phyloP scores from a whole-genome alignment of 2,329 filamentous ascomycete genomes.

The Claviceps monticola region DNA sequence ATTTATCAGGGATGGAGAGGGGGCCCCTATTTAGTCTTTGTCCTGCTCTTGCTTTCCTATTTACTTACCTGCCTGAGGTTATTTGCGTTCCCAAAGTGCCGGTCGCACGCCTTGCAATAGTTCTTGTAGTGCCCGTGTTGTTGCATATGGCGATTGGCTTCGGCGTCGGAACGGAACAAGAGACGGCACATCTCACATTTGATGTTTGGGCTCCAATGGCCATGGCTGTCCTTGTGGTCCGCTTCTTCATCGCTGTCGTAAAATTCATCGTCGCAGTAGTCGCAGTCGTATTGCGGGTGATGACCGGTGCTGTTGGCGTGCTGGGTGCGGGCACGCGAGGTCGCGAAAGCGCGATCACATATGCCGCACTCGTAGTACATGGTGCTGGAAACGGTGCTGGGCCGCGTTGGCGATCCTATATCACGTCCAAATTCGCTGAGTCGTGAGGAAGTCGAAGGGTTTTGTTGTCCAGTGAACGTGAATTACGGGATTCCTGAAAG shows the following conservation, averaged over 20 bases:
- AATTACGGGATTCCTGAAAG: too few species aligned
- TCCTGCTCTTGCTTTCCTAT: not conserved
- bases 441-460: too few species aligned
- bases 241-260: slow-evolving; percentile 8
- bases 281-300: slow-evolving; percentile 13
- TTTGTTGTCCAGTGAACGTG: too few species aligned
- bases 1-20: too few species aligned
- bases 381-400: not conserved
- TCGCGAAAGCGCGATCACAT: not conserved
- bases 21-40: not conserved
- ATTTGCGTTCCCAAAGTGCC: slow-evolving; percentile 17
- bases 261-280: slow-evolving; percentile 14
- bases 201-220: slow-evolving; percentile 14
- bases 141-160: slow-evolving; percentile 6
- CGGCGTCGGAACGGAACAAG: slow-evolving; percentile 13
- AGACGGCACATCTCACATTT: slow-evolving; percentile 11
- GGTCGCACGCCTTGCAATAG: slow-evolving; percentile 21
- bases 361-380: slow-evolving; percentile 1
- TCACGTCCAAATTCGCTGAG: too few species aligned
- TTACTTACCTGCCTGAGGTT: slow-evolving; percentile 18
- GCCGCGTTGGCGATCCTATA: too few species aligned
- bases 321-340: not conserved
- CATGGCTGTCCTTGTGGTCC: slow-evolving; percentile 17
- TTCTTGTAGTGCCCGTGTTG: slow-evolving; percentile 18
- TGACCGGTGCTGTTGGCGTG: slow-evolving; percentile 12